Conservation (phyloP, 352 stramenopile genomes). For the Globisporangium recalcitrans region DNA sequence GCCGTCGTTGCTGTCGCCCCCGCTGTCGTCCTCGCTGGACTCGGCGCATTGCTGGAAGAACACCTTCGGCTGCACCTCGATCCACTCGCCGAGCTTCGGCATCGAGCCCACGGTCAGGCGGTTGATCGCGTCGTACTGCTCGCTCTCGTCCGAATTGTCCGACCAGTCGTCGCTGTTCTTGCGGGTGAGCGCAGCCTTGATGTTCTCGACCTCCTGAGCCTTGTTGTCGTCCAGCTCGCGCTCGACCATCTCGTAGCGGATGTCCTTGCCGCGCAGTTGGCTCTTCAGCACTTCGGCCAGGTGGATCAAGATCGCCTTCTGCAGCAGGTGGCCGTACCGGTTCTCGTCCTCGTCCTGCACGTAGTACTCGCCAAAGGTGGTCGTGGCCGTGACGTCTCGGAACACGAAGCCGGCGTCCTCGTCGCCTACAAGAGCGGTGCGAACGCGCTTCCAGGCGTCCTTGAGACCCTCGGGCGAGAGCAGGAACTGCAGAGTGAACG, state of each 20-base stretch:
- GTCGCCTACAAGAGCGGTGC: constrained; percentile 20
- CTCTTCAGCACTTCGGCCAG: constrained; percentile 27
- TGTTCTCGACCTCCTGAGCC: not conserved
- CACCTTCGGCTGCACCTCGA: constrained; percentile 17
- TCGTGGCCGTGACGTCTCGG: constrained; percentile 20
- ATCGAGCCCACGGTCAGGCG: constrained; percentile 15
- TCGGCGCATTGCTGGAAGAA: constrained; percentile 16
- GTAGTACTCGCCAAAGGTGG: constrained; percentile 5
- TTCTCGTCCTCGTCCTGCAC: constrained; percentile 18
- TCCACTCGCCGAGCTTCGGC: constrained; percentile 18
- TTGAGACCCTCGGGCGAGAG: constrained; percentile 32
- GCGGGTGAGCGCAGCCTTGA: not conserved
- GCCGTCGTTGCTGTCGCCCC: not conserved
- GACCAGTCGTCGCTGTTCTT: constrained; percentile 14
- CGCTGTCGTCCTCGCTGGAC: not conserved
- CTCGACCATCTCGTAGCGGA: constrained; percentile 35
- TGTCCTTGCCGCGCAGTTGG: constrained; percentile 30
- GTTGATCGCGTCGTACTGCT: constrained; percentile 11
- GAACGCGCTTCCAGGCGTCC: constrained; percentile 22
- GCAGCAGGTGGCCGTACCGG: constrained; percentile 30
- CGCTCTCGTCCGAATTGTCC: constrained; percentile 13
- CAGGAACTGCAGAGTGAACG: constrained; percentile 21
- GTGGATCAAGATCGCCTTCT: constrained; percentile 44
- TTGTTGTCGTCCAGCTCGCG: constrained; percentile 8
- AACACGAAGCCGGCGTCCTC: constrained; percentile 21